Evolutionary conservation across 179 eudicot species (phyloP).

Genomic region (Carnegiea gigantea): DNA sequence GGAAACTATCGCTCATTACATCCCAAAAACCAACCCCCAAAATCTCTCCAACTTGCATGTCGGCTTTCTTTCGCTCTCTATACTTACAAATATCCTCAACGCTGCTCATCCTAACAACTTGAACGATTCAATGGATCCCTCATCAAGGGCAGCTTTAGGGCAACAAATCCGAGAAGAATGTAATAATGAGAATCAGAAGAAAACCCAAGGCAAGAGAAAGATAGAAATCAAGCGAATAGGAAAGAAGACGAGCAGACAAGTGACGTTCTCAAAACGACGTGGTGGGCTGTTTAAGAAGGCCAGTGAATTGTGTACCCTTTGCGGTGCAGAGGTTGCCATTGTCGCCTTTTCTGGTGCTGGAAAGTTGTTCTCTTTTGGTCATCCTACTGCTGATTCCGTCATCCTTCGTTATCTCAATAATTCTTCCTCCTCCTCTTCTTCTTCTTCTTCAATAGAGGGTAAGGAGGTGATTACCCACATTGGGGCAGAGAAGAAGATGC

Average conservation of each 20-base stretch:
- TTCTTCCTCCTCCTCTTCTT: not conserved
- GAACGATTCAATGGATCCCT: no score
- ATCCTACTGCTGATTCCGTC: not conserved
- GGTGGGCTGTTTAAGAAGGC: not conserved
- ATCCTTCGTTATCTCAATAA: not conserved
- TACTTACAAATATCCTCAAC: no score
- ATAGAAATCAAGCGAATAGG: no score
- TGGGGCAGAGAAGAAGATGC: not conserved
- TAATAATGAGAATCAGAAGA: not conserved
- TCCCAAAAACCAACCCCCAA: no score
- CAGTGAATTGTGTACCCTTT: not conserved
- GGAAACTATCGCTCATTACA: no score
- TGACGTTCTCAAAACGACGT: not conserved
- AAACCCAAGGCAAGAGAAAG: not conserved
- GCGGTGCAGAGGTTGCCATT: not conserved
- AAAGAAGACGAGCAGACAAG: not conserved
- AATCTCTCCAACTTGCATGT: no score
- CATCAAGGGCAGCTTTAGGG: no score
- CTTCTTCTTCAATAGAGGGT: not conserved
- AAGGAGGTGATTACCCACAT: not conserved
- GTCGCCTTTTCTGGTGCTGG: not conserved
- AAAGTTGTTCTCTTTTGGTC: not conserved
- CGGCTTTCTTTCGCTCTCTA: no score
- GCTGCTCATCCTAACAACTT: no score
- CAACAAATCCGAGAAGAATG: no score